Conservation (phyloP, 169 alveolate species). For the Plasmodium cynomolgi region DNA sequence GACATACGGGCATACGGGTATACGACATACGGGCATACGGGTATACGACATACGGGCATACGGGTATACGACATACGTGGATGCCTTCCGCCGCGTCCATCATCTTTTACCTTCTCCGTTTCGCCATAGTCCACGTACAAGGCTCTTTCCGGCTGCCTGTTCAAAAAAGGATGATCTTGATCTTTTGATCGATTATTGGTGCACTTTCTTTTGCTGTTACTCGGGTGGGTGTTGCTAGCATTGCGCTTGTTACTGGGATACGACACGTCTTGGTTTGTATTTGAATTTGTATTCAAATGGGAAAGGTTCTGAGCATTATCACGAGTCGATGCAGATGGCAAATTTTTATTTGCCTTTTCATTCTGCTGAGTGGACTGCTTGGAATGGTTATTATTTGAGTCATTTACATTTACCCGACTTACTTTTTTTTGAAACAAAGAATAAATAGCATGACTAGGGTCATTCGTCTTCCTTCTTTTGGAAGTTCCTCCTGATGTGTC, state of each 20-base stretch:
- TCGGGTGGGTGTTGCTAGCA: neutral
- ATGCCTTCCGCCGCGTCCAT: neutral
- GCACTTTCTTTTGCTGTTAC: neutral
- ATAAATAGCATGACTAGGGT: neutral
- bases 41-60: neutral
- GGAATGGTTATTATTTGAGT: neutral
- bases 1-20: neutral
- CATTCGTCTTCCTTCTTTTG: slow-evolving; percentile 36
- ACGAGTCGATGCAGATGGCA: neutral
- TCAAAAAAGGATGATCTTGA: slow-evolving; percentile 22
- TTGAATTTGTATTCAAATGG: neutral
- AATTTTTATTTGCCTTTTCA: neutral
- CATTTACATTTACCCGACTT: neutral
- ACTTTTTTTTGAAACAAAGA: neutral
- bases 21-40: neutral
- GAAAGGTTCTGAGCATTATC: neutral
- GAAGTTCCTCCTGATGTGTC: neutral
- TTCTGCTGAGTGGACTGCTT: neutral
- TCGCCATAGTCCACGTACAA: neutral
- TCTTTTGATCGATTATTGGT: neutral
- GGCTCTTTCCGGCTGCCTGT: neutral
- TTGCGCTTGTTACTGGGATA: neutral
- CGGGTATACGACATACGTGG: neutral
- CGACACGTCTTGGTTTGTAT: neutral
- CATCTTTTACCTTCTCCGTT: slow-evolving; percentile 20